These are phyloP conservation scores for Copromyces sp. DNA, from an alignment of 495 filamentous ascomycete genomes.

Conservation along the genomic window DNA sequence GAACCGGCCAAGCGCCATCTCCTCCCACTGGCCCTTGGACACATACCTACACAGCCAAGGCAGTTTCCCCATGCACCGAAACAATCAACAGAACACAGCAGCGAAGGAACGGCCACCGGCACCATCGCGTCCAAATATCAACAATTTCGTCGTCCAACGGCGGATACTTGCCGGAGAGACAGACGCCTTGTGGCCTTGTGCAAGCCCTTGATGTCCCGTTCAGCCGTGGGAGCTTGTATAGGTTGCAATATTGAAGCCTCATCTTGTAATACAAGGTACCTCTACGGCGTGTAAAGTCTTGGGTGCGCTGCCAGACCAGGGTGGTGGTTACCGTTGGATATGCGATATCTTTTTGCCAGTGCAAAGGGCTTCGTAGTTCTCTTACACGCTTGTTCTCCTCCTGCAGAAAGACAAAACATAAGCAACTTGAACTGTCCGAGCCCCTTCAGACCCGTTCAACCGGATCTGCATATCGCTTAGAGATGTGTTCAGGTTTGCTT, in stretches of 20 bases:
- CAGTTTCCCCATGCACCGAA: neutral
- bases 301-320: neutral
- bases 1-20: neutral
- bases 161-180: neutral
- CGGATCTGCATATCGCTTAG: too few species aligned
- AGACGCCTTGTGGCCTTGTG: neutral
- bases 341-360: too few species aligned
- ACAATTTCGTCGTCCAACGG: neutral
- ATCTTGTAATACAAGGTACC: neutral
- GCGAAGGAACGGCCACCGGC: neutral
- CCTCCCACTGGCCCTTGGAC: neutral
- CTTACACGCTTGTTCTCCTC: too few species aligned
- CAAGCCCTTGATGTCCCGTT: conserved; percentile 1
- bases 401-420: too few species aligned
- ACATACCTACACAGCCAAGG: neutral
- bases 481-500: too few species aligned
- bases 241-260: neutral
- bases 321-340: neutral
- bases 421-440: too few species aligned
- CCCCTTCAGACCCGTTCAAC: too few species aligned
- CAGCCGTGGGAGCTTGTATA: neutral
- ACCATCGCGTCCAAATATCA: neutral
- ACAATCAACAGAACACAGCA: neutral
- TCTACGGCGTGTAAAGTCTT: neutral
- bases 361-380: too few species aligned